A percentile compares a stretch with the other conserved stretches of the same genome.
Evolutionary conservation across 2,329 filamentous ascomycete genomes (phyloP).

Genomic region (Aspergillus tamarii): DNA sequence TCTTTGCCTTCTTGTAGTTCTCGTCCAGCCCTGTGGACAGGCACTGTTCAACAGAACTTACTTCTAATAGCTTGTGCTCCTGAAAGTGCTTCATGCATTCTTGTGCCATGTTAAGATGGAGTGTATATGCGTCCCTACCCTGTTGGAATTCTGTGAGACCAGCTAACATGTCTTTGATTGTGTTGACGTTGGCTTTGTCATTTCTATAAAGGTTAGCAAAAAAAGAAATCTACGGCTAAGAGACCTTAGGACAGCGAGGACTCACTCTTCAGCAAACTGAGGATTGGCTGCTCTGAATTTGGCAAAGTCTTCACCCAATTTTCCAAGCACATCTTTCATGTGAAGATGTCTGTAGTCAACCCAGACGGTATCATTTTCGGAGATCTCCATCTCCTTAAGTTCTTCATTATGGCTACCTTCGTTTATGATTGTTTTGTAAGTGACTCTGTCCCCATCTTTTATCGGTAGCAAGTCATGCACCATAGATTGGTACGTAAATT

Average conservation of each 20-base stretch:
- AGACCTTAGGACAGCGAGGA: neutral
- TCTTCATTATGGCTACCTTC: constrained; percentile 71
- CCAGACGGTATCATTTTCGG: constrained; percentile 92
- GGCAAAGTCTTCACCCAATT: constrained; percentile 88
- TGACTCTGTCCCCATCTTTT: constrained; percentile 84
- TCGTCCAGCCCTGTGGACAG: constrained; percentile 92
- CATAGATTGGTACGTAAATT: constrained; percentile 99
- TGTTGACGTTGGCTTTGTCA: constrained; percentile 75
- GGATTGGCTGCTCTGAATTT: constrained; percentile 90
- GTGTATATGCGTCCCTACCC: constrained; percentile 90
- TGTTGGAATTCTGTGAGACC: constrained; percentile 92
- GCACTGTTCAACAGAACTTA: constrained; percentile 86
- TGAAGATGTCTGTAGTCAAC: constrained; percentile 90
- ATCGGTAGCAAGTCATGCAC: constrained; percentile 90
- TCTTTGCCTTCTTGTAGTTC: constrained; percentile 87
- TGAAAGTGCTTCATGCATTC: constrained; percentile 96
- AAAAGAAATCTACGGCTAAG: neutral
- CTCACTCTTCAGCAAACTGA: constrained; percentile 76
- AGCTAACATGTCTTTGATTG: constrained; percentile 96
- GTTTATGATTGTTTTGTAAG: constrained; percentile 79
- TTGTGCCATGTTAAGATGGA: constrained; percentile 95
- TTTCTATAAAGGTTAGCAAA: constrained; percentile 48
- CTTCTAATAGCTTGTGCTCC: constrained; percentile 78
- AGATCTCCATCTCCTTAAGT: constrained; percentile 88
- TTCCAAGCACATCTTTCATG: constrained; percentile 97